Evolutionary conservation across 495 filamentous ascomycete genomes (phyloP), one percentile per base, ranked within the genome.

Genomic region (Tetracladium setigerum): DNA sequence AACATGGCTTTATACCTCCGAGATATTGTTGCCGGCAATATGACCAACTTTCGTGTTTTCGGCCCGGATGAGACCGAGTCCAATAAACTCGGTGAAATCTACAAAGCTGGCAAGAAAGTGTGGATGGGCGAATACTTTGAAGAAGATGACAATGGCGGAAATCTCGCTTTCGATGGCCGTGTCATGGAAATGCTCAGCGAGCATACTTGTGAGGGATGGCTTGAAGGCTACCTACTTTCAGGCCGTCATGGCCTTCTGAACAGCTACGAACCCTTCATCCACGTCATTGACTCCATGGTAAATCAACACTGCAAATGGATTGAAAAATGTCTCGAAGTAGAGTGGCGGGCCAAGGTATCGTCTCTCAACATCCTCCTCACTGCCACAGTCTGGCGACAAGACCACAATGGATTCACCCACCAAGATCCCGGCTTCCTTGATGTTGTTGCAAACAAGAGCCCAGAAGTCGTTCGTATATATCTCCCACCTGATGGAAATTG

Each of bases 241-340:
- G 83, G 83, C 12, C 71, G 82, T 4, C 82, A 87, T 55, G 82
- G 83, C 15, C 62, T 87, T 35, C 70, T 87, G 30, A 87, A 87
- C 67, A 80, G 76, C 64, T 87, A 87, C 66, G 82, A 87, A 58
- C 82, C 83, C 0, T 87, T 86, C 59, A 82, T 86, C 49, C 83
- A 87, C 54, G 75, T 87, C 55, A 85, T 87, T 54, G 83, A 87
- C 58, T 82, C 76, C 1, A 87, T 86, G 82, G 82, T 87, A 41
- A 84, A 84, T 60, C 82, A 86, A 63, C 83, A 86, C 64, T 84
- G 81, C 68, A 87, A 87, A 61, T 86, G 82, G 83, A 70, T 87
- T 40, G 83, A 87, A 55, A 87, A 87, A 62, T 83, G 76, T 51
- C 62, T 78, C 8, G 83, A 86, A 55, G 76, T 86, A 2, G 77